Evolutionary conservation across 129 eudicot species (phyloP), one percentile per base, ranked within the genome.

Genomic region (Erigeron canadensis): DNA sequence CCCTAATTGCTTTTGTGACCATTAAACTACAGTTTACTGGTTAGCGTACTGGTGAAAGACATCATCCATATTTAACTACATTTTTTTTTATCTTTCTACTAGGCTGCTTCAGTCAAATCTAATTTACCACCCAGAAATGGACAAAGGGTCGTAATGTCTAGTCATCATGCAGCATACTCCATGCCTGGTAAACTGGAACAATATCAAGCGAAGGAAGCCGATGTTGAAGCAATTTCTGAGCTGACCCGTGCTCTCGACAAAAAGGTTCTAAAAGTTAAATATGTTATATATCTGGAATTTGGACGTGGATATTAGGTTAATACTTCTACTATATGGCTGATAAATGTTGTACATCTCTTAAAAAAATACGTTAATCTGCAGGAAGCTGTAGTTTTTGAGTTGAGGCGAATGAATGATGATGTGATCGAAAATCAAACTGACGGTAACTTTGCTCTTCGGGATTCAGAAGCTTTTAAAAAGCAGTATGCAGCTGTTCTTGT

Each of bases 401-500:
- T 87, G 77, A 84, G 82, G 75, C 92, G 79, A 67, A 80, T 94
- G 96, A 84, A 94, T 58, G 95, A 87, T 79, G 96, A 89, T 54
- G 88, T 85, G 67, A 67, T 81, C 69, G 96, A 89, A 78, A 87
- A 83, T 75, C 84, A 82, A 79, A 84, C 67, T 43, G 69, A 77
- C 21, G 86, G 87, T 65, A 84, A 81, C 50, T 44, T 63, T 63
- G 71, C 85, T 74, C 86, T 94, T 45, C 84, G 82, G 81, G 87
- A 89, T 75, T 83, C 91, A 9, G 96, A 89, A 22, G 71, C 85
- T 17, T 94, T 94, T 65, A 85, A 86, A 71, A 94, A 89, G 77
- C 90, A 89, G 81, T 89, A 89, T 79, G 96, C 95, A 55, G 98
- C 95, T 45, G 87, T 89, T 51, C 86, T 94, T 50, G 74, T 84